phyloP scores from a whole-genome alignment of 108 stramenopile species.

The Discostella stelligeroides region DNA sequence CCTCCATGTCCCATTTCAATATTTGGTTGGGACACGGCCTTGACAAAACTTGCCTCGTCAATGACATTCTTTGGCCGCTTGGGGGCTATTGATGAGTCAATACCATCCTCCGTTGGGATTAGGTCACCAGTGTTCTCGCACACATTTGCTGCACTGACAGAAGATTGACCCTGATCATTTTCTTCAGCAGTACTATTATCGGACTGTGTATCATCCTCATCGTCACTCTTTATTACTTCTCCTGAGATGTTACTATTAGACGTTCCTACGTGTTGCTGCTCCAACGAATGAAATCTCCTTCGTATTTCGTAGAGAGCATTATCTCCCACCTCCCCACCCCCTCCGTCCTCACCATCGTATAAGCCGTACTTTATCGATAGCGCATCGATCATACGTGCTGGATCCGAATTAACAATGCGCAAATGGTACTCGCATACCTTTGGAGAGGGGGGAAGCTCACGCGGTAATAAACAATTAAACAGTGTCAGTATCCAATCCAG shows the following conservation, averaged over 20 bases:
- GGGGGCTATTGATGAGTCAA: conserved; percentile 3
- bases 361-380: conserved; percentile 43
- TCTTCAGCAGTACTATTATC: conserved; percentile 1
- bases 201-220: conserved; percentile 23
- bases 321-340: conserved; percentile 25
- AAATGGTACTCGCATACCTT: conserved; percentile 35
- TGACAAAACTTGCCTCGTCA: conserved; percentile 56
- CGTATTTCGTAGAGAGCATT: conserved; percentile 73
- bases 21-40: conserved; percentile 53
- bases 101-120: conserved; percentile 23
- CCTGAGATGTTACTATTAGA: conserved; percentile 44
- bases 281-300: conserved; percentile 79
- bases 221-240: conserved; percentile 37
- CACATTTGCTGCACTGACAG: conserved; percentile 31
- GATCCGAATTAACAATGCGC: conserved; percentile 50
- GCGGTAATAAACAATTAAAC: conserved; percentile 46
- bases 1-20: conserved; percentile 82
- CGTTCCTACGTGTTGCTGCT: conserved; percentile 43
- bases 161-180: not conserved
- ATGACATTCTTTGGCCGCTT: conserved; percentile 68
- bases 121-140: conserved; percentile 34
- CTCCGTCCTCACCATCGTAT: conserved; percentile 16
- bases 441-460: conserved; percentile 22
- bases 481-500: conserved; percentile 50
- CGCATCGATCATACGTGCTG: conserved; percentile 38